Evolutionary conservation across 2,329 filamentous ascomycete genomes (phyloP).

Genomic region (Claviceps fusiformis): DNA sequence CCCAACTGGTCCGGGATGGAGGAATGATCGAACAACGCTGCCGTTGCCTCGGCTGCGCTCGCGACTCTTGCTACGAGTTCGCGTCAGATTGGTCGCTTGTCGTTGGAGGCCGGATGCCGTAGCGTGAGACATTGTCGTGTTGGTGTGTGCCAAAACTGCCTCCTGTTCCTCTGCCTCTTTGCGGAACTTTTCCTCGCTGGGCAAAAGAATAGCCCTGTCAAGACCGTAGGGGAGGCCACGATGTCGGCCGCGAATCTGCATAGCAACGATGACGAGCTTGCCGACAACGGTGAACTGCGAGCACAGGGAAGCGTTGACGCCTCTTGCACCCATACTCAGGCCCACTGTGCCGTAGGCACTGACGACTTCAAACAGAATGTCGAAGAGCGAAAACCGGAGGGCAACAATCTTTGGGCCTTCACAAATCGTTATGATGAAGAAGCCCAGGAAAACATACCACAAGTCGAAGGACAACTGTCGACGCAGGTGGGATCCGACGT

Average conservation of each 20-base stretch:
- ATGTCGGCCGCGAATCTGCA: constrained; percentile 57
- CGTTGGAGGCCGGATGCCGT: constrained; percentile 18
- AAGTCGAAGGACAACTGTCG: constrained; percentile 91
- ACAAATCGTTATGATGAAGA: constrained; percentile 83
- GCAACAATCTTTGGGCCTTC: constrained; percentile 61
- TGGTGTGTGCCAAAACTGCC: constrained; percentile 22
- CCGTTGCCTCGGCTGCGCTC: constrained; percentile 24
- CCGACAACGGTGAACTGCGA: constrained; percentile 65
- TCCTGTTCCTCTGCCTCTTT: constrained; percentile 38
- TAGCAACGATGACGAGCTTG: constrained; percentile 55
- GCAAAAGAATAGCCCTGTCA: constrained; percentile 46
- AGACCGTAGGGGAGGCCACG: constrained; percentile 55
- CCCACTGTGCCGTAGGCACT: constrained; percentile 93
- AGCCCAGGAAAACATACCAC: constrained; percentile 90
- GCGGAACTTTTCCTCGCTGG: constrained; percentile 41
- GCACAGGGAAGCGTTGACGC: constrained; percentile 65
- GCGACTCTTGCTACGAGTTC: constrained; percentile 24
- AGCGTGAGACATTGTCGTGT: constrained; percentile 21
- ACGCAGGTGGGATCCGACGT: constrained; percentile 82
- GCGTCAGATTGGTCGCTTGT: constrained; percentile 15
- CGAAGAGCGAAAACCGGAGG: constrained; percentile 52
- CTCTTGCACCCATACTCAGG: constrained; percentile 69
- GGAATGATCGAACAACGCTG: constrained; percentile 30
- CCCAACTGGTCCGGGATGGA: constrained; percentile 34
- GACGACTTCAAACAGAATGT: constrained; percentile 70